A percentile compares a stretch with the other conserved stretches of the same genome.
Conservation (phyloP, 768 basidiomycete genomes). For the Suillus fuscotomentosus region DNA sequence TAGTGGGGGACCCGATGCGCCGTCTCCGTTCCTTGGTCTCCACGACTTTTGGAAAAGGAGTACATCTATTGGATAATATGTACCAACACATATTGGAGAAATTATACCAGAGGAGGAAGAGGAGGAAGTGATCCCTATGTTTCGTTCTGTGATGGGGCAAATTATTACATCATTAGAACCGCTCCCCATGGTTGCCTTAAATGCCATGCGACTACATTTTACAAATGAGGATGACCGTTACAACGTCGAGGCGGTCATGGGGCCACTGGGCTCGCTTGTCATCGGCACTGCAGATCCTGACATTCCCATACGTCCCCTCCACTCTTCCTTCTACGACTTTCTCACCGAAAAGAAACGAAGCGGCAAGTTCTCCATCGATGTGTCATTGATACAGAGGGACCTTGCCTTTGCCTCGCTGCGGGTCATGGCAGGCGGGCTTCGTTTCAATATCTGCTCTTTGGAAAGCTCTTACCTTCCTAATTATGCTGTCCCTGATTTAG, state of each 20-base stretch:
- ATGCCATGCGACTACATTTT: slow-evolving; percentile 3
- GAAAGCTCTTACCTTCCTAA: slow-evolving; percentile 30
- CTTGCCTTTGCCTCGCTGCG: slow-evolving; percentile 24
- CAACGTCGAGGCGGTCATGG: slow-evolving; percentile 7
- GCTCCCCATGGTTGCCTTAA: slow-evolving; percentile 4
- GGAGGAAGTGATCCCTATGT: neutral
- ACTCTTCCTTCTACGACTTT: slow-evolving; percentile 20
- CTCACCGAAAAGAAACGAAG: neutral
- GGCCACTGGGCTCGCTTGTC: slow-evolving; percentile 7
- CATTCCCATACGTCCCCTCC: slow-evolving; percentile 17
- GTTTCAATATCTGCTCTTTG: slow-evolving; percentile 37
- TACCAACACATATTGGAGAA: neutral
- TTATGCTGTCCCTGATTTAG: slow-evolving; percentile 16
- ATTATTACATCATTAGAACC: slow-evolving; percentile 2
- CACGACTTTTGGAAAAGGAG: neutral
- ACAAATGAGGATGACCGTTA: neutral
- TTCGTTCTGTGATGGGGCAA: slow-evolving; percentile 10
- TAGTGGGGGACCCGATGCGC: neutral
- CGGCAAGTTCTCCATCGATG: slow-evolving; percentile 1
- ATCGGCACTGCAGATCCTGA: slow-evolving; percentile 4
- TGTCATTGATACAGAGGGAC: slow-evolving; percentile 9
- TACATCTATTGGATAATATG: slow-evolving; percentile 3
- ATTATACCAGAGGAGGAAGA: neutral
- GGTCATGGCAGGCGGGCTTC: slow-evolving; percentile 27
- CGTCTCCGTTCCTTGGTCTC: neutral